Conservation (phyloP, 495 filamentous ascomycete species). For the Wilcoxina mikolae region DNA sequence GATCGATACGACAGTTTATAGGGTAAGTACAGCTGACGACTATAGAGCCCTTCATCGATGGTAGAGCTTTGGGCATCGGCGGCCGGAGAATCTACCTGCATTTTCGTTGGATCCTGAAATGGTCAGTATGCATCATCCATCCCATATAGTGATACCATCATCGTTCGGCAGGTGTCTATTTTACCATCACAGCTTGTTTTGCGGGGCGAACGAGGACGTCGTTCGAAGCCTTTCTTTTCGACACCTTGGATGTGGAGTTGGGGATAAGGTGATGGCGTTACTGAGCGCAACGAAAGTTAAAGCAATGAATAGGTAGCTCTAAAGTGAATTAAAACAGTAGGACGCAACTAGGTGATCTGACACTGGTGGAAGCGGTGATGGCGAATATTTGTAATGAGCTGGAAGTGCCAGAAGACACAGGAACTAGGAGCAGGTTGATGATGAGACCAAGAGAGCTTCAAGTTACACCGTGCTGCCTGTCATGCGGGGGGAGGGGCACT, state of each 20-base stretch:
- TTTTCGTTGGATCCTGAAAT: constrained; percentile 23
- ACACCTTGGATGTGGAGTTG: constrained; percentile 18
- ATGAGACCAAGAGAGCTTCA: neutral
- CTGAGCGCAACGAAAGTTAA: neutral
- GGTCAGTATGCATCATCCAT: neutral
- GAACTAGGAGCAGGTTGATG: neutral
- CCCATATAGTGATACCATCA: neutral
- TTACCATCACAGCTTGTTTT: constrained; percentile 28
- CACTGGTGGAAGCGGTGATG: neutral
- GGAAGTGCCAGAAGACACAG: neutral
- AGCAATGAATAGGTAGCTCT: neutral
- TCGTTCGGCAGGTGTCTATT: constrained; percentile 3
- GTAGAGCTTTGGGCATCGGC: constrained; percentile 34
- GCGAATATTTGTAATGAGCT: neutral
- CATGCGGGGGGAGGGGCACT: constrained; percentile 4
- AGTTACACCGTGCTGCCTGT: neutral
- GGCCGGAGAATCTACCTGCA: constrained; percentile 33
- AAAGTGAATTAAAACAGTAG: neutral
- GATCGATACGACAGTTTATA: neutral
- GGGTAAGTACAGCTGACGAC: constrained; percentile 63
- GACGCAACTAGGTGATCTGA: neutral
- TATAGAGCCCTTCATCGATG: constrained; percentile 97
- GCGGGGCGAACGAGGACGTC: constrained; percentile 26
- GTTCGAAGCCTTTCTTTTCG: constrained; percentile 29
- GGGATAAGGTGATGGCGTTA: neutral